A percentile compares a stretch with the other conserved stretches of the same genome.
These are phyloP conservation scores for Fusarium burgessii DNA, from an alignment of 2,329 filamentous ascomycete species.

Conservation along the genomic window DNA sequence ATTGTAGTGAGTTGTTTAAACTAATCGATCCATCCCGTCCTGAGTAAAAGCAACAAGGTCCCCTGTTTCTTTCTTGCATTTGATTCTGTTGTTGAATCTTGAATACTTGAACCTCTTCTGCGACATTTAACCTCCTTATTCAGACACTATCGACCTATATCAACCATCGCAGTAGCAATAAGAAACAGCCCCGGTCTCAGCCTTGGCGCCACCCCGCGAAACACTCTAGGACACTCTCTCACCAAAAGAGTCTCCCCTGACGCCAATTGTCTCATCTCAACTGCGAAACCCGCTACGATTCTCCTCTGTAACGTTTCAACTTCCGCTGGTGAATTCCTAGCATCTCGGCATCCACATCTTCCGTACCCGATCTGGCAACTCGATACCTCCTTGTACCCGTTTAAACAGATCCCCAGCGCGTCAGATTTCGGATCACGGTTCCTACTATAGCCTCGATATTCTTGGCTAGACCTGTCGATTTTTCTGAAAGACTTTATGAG, in stretches of 20 bases:
- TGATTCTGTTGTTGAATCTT: neutral
- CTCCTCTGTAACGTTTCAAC: constrained; percentile 46
- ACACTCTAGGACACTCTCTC: constrained; percentile 23
- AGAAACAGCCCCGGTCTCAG: constrained; percentile 17
- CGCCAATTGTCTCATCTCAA: constrained; percentile 43
- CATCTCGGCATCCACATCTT: constrained; percentile 34
- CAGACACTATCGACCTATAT: constrained; percentile 8
- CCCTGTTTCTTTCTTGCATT: constrained; percentile 26
- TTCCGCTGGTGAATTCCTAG: constrained; percentile 26
- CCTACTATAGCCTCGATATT: constrained; percentile 18
- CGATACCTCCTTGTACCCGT: constrained; percentile 26
- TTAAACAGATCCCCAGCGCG: constrained; percentile 24
- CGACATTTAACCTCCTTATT: constrained; percentile 32
- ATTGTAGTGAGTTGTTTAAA: constrained; percentile 7
- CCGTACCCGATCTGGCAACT: constrained; percentile 33
- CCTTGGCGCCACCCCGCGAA: constrained; percentile 36
- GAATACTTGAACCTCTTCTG: constrained; percentile 13
- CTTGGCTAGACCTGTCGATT: constrained; percentile 2
- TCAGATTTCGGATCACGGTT: constrained; percentile 36
- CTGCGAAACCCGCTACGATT: constrained; percentile 28
- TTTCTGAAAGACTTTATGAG: constrained; percentile 38
- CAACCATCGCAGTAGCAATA: constrained; percentile 17
- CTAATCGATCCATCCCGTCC: too few species aligned
- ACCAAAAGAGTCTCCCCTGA: constrained; percentile 32
- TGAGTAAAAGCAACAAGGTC: constrained; percentile 26